phyloP scores from a whole-genome alignment of 495 filamentous ascomycete genomes.

The Xylaria grammica region DNA sequence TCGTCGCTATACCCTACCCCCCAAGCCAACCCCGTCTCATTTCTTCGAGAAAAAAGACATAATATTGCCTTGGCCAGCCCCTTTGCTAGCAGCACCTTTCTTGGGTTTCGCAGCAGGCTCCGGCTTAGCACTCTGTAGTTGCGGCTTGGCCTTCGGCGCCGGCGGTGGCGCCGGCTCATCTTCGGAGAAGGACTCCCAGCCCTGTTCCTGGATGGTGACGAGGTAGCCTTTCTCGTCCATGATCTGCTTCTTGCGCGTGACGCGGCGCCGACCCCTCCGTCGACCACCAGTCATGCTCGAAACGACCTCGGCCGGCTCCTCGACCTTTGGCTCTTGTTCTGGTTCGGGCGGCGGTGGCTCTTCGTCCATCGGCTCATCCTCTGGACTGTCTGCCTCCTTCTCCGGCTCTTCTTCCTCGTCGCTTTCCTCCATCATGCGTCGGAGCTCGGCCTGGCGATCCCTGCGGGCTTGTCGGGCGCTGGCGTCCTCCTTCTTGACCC shows the following conservation, averaged over 20 bases:
- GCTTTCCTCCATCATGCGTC: constrained; percentile 87
- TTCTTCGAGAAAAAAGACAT: constrained; percentile 96
- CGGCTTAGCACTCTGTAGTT: constrained; percentile 32
- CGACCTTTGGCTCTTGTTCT: constrained; percentile 47
- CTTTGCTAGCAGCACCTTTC: constrained; percentile 52
- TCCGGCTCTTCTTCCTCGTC: constrained; percentile 55
- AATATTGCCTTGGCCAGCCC: constrained; percentile 81
- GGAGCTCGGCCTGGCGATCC: constrained; percentile 74
- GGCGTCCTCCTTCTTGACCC: constrained; percentile 41
- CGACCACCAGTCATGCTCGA: constrained; percentile 67
- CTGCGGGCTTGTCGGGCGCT: constrained; percentile 61
- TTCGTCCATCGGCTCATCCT: constrained; percentile 38
- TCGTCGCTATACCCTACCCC: too few relatives aligned
- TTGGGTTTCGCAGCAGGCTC: constrained; percentile 52
- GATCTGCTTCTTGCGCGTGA: constrained; percentile 87
- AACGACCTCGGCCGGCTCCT: constrained; percentile 58
- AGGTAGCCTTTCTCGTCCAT: constrained; percentile 95
- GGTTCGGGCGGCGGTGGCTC: constrained; percentile 39
- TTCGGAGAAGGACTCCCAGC: constrained; percentile 96
- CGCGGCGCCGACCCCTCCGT: constrained; percentile 76
- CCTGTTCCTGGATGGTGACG: constrained; percentile 85
- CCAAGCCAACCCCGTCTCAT: constrained; percentile 23
- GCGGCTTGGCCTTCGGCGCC: constrained; percentile 52
- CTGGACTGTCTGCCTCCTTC: constrained; percentile 21
- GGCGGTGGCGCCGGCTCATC: constrained; percentile 73